These are phyloP conservation scores for Pseudogymnoascus sp. DNA, from an alignment of 2,329 filamentous ascomycete genomes.

Conservation along the genomic window DNA sequence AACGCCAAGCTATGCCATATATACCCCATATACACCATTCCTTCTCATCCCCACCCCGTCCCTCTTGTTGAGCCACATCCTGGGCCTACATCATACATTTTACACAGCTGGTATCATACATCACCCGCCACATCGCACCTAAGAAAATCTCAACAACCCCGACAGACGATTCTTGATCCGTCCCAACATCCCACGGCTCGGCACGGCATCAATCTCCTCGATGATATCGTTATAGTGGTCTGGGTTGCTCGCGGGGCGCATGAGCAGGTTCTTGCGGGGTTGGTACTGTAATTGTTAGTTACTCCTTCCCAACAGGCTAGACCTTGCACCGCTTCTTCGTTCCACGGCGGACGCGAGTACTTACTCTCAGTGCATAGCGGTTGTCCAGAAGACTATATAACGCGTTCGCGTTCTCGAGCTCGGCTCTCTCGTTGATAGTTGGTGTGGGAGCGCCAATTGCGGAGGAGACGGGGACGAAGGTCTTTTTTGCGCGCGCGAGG, in stretches of 20 bases:
- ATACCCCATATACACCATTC: conserved; percentile 14
- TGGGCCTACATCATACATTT: not conserved
- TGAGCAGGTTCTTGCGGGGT: conserved; percentile 40
- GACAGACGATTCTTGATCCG: conserved; percentile 46
- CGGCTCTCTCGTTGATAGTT: conserved; percentile 36
- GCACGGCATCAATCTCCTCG: conserved; percentile 55
- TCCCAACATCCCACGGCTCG: conserved; percentile 46
- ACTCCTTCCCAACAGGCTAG: not conserved
- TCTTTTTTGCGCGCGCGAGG: conserved; percentile 35
- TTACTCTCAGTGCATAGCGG: conserved; percentile 49
- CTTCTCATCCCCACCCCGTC: conserved; percentile 10
- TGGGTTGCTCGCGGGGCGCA: conserved; percentile 54
- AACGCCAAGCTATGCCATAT: not conserved
- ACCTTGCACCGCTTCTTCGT: too few relatives aligned
- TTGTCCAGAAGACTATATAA: conserved; percentile 52
- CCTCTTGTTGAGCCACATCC: not conserved
- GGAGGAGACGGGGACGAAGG: conserved; percentile 19
- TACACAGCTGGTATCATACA: not conserved
- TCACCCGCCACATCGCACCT: conserved; percentile 13
- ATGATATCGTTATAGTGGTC: conserved; percentile 55
- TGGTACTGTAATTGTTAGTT: conserved; percentile 31
- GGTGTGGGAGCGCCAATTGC: conserved; percentile 14
- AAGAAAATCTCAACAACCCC: conserved; percentile 52
- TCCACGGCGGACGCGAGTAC: conserved; percentile 10
- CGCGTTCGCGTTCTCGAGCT: conserved; percentile 51